Percentiles rank a stretch among this genome's conserved stretches.
phyloP scores from a whole-genome alignment of 345 rosid genomes.

The Boechera divaricarpa region DNA sequence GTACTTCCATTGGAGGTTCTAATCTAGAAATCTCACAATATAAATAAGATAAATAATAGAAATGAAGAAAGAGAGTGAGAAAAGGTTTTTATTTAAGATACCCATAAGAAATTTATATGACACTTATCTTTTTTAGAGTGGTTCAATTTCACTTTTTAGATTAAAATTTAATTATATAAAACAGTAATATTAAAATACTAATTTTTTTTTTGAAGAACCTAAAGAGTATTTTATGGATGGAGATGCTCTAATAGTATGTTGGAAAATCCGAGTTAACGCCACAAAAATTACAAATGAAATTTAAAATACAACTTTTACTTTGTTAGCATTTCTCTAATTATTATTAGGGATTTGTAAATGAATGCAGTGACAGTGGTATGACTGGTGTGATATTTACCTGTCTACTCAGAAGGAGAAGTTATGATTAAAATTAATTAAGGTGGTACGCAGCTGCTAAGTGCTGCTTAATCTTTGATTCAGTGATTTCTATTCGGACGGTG shows the following conservation, averaged over 20 bases:
- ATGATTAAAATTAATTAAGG: slow-evolving; percentile 36
- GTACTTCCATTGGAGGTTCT: too few relatives aligned
- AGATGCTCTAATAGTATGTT: not conserved
- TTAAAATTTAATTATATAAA: too few relatives aligned
- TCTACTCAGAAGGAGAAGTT: slow-evolving; percentile 31
- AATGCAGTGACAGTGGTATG: not conserved
- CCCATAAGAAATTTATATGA: too few relatives aligned
- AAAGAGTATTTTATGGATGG: too few relatives aligned
- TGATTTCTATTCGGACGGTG: slow-evolving; percentile 45
- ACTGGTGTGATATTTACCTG: slow-evolving; percentile 26
- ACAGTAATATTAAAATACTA: too few relatives aligned
- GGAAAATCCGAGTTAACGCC: not conserved
- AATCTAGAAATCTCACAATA: too few relatives aligned
- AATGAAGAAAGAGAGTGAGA: too few relatives aligned
- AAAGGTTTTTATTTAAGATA: too few relatives aligned
- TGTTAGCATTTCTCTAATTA: slow-evolving; percentile 11
- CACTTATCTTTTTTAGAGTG: too few relatives aligned
- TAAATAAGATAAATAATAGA: too few relatives aligned
- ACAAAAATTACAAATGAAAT: not conserved
- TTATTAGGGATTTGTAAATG: not conserved
- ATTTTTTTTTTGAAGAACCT: too few relatives aligned
- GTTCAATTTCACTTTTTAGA: too few relatives aligned
- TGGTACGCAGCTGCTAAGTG: slow-evolving; percentile 35
- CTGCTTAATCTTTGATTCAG: slow-evolving; percentile 39
- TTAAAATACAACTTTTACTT: not conserved